Conservation (phyloP, 2,329 filamentous ascomycete species). For the Colletotrichum magnum region DNA sequence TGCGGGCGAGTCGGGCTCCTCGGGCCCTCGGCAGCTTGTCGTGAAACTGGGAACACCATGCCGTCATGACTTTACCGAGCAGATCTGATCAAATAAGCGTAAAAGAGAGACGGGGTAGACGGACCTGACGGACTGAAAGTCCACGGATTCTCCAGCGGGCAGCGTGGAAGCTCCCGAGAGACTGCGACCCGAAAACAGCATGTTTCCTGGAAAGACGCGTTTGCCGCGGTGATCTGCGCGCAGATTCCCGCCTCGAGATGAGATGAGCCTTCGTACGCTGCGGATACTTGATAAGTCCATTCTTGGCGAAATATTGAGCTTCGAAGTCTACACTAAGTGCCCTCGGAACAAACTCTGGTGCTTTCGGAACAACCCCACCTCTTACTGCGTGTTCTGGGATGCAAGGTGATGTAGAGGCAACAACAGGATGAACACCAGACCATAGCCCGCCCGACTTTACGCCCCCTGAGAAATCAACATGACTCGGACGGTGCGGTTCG, state of each 20-base stretch:
- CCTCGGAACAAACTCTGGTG: too few species aligned
- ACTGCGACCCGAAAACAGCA: neutral
- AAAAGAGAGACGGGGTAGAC: neutral
- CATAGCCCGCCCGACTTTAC: neutral
- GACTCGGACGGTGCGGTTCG: slow-evolving; percentile 4
- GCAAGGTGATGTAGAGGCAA: too few species aligned
- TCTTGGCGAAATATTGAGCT: too few species aligned
- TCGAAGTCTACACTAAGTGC: too few species aligned
- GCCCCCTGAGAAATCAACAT: neutral
- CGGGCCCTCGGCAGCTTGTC: neutral
- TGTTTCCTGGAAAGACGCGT: neutral
- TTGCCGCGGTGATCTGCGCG: neutral
- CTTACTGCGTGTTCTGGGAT: too few species aligned
- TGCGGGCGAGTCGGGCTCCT: neutral
- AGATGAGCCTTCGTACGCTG: too few species aligned
- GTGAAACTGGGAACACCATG: neutral
- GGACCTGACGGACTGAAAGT: neutral
- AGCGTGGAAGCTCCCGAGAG: slow-evolving; percentile 16
- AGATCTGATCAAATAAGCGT: slow-evolving; percentile 9
- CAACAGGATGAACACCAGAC: neutral
- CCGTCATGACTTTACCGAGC: neutral
- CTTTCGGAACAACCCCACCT: too few species aligned
- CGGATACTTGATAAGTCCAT: too few species aligned
- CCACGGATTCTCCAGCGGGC: neutral
- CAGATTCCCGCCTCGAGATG: too few species aligned